phyloP scores from a whole-genome alignment of 2,329 filamentous ascomycete species.

The Saccharata proteae region DNA sequence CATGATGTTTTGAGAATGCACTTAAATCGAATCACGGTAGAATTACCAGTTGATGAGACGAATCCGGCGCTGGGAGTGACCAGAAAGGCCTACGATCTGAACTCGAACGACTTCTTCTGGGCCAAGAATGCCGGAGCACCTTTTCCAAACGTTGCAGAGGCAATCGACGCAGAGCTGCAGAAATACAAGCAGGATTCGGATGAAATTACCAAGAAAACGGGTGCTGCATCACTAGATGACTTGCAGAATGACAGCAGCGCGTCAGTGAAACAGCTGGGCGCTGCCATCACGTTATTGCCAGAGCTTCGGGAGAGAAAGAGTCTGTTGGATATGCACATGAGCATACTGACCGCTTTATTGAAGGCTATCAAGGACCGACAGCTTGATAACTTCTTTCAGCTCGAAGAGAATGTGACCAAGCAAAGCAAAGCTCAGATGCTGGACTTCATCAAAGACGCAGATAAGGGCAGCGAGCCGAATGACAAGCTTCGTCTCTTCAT shows the following conservation, averaged over 20 bases:
- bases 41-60: constrained; percentile 66
- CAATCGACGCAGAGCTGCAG: constrained; percentile 86
- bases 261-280: constrained; percentile 88
- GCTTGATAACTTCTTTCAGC: constrained; percentile 88
- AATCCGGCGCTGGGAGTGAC: constrained; percentile 62
- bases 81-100: constrained; percentile 85
- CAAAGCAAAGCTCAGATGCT: constrained; percentile 82
- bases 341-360: constrained; percentile 69
- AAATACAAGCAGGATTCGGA: constrained; percentile 92
- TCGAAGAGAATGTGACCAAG: constrained; percentile 87
- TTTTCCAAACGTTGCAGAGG: constrained; percentile 91
- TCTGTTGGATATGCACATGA: constrained; percentile 98
- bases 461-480: constrained; percentile 69
- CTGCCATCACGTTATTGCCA: constrained; percentile 83
- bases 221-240: constrained; percentile 84
- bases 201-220: constrained; percentile 90
- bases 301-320: constrained; percentile 87
- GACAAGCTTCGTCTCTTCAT: constrained; percentile 93
- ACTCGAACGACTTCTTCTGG: constrained; percentile 92
- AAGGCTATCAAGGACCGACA: constrained; percentile 89
- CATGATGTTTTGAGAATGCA: constrained; percentile 67
- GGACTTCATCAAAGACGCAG: constrained; percentile 67
- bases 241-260: constrained; percentile 79
- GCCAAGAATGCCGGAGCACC: constrained; percentile 78
- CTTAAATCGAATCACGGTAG: constrained; percentile 88